Evolutionary conservation across 208 protist species (phyloP).

Genomic region (Acanthamoeba triangularis): DNA sequence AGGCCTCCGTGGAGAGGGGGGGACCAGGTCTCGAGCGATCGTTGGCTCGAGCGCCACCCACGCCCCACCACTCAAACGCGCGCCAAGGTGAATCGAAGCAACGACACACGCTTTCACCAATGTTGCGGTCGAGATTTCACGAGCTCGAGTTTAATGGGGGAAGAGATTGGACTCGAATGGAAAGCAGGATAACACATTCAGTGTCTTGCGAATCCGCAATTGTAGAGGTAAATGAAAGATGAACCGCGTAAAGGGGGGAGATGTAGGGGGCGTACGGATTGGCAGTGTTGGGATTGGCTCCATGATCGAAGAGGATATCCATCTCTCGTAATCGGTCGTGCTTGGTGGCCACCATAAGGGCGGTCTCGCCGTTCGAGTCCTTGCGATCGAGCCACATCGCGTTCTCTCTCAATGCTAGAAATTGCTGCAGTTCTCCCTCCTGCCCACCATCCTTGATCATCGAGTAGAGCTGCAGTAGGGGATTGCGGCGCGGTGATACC

Average conservation of each 20-base stretch:
- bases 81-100: not conserved
- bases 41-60: no score
- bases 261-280: not conserved
- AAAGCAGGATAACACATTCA: not conserved
- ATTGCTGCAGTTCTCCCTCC: not conserved
- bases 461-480: not conserved
- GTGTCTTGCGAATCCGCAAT: not conserved
- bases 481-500: not conserved
- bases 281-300: not conserved
- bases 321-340: not conserved
- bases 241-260: not conserved
- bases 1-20: no score
- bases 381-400: not conserved
- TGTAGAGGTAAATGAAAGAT: not conserved
- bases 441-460: not conserved
- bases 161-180: not conserved
- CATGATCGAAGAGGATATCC: not conserved
- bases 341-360: conserved; percentile 15
- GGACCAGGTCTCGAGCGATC: not conserved
- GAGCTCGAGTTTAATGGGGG: not conserved
- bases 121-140: not conserved
- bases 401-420: not conserved
- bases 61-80: not conserved
- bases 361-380: not conserved
- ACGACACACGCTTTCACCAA: not conserved